Evolutionary conservation across 148 eudicot genomes (phyloP), one percentile per base, ranked within the genome.

Genomic region (Euryodendron excelsum): DNA sequence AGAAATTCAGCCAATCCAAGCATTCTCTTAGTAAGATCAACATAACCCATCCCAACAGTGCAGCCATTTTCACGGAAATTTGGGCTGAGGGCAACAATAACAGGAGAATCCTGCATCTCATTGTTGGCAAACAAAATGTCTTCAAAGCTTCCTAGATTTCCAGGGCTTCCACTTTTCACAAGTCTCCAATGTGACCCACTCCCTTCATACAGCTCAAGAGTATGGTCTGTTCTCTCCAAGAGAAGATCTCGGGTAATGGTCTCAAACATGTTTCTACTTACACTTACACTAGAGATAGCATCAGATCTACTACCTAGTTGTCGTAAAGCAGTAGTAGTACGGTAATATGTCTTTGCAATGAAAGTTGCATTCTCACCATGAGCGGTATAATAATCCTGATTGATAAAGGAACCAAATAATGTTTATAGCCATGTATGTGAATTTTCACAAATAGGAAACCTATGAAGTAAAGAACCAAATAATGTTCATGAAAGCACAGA

Each of bases 101-200:
- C 98, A n/a, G 99, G 98, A 74, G 98, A 90, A 75, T 93, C 98
- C 73, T 96, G 99, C 99, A 96, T 96, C 48, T 96, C 99, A 86
- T 93, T 93, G 79, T 96, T 90, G 64, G 99, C 92, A 86, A 96
- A 96, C 75, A 96, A 82, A 83, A 91, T 81, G 60, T 96, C 99
- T 81, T 96, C 99, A 79, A 96, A 96, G 81, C 95, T 90, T 72
- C 97, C 94, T 33, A 96, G 83, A 83, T 96, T 96, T 80, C 99
- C 99, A 0, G 98, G 99, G 80, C 93, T 91, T 80, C 98, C 99
- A 56, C 90, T 87, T 88, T 93, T 96, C 47, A 89, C 91, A 75
- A 91, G 86, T 82, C 84, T 90, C 97, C 99, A 96, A 47, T 84
- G 88, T 59, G 93, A 89, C 31, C 98, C 92, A 79, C 95, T 93